Evolutionary conservation across 1,284 basidiomycete genomes (phyloP).

Genomic region (Trametes sp.): DNA sequence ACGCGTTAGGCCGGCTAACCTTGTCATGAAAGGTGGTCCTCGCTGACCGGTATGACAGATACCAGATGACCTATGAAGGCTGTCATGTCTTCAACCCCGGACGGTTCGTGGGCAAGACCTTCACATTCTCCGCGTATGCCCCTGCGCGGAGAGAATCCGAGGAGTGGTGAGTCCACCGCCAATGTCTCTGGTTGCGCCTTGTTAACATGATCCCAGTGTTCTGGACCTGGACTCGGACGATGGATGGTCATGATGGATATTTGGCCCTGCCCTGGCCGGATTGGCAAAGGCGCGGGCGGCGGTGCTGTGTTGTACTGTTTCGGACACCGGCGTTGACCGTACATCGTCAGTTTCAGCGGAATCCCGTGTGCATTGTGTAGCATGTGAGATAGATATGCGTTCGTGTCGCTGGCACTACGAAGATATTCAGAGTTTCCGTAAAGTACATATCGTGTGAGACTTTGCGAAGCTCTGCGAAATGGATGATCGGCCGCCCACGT

Average conservation of each 20-base stretch:
- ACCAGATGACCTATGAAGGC: constrained; percentile 96
- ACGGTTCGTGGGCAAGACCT: constrained; percentile 80
- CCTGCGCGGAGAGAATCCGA: constrained; percentile 81
- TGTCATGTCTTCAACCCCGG: constrained; percentile 99
- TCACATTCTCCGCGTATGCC: constrained; percentile 89
- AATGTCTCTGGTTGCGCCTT: neutral
- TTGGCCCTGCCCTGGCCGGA: neutral
- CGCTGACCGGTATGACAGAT: constrained; percentile 96
- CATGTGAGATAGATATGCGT: neutral
- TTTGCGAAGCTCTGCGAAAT: no score
- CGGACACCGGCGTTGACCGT: neutral
- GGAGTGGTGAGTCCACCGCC: constrained; percentile 62
- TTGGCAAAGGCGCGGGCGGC: neutral
- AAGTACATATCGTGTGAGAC: no score
- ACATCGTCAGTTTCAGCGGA: neutral
- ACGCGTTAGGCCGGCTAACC: constrained; percentile 17
- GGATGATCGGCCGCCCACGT: constrained; percentile 14
- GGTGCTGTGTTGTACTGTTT: neutral
- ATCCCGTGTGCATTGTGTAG: neutral
- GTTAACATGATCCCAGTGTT: constrained; percentile 16
- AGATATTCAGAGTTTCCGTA: no score
- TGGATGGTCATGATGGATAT: constrained; percentile 19
- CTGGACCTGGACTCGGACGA: constrained; percentile 27
- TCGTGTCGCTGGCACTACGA: neutral
- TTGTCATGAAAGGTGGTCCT: constrained; percentile 75